Conservation (phyloP, 805 yeast species). For the Ogataea nonfermentans region DNA sequence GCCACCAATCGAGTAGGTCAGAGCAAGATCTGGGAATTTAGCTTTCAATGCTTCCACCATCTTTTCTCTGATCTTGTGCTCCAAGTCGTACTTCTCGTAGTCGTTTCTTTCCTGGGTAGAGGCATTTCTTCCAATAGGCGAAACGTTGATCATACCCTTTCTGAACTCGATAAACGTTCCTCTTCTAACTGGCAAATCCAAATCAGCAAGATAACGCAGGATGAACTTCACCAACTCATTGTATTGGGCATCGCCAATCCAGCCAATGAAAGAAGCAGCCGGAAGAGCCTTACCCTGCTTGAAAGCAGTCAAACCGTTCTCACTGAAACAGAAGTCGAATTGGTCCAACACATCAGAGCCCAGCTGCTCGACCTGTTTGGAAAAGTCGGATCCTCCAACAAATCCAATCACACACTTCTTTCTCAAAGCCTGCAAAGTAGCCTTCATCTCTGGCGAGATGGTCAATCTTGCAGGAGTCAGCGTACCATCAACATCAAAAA, state of each 20-base stretch:
- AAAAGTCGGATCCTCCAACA: slow-evolving; percentile 95
- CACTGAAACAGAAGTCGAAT: slow-evolving; percentile 95
- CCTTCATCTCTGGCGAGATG: slow-evolving; percentile 74
- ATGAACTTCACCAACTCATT: slow-evolving; percentile 84
- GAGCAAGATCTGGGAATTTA: slow-evolving; percentile 76
- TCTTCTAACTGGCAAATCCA: slow-evolving; percentile 94
- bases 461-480: slow-evolving; percentile 88
- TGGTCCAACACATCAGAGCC: slow-evolving; percentile 74
- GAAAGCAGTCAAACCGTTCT: slow-evolving; percentile 98
- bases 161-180: slow-evolving; percentile 99
- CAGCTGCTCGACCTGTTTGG: slow-evolving; percentile 94
- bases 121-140: slow-evolving; percentile 98
- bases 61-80: slow-evolving; percentile 75
- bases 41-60: slow-evolving; percentile 83
- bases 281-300: slow-evolving; percentile 84
- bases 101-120: slow-evolving; percentile 91
- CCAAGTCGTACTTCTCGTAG: slow-evolving; percentile 80
- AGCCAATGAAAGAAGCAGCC: slow-evolving; percentile 88
- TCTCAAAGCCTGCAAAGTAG: slow-evolving; percentile 70
- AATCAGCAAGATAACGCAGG: slow-evolving; percentile 75
- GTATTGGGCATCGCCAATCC: slow-evolving; percentile 96
- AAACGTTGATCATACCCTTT: slow-evolving; percentile 98
- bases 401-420: slow-evolving; percentile 93
- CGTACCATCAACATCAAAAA: slow-evolving; percentile 98
- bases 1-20: slow-evolving; percentile 98